Base-by-base conservation (phyloP, 306 rosid genomes). In the Cucurbita moschata region DNA sequence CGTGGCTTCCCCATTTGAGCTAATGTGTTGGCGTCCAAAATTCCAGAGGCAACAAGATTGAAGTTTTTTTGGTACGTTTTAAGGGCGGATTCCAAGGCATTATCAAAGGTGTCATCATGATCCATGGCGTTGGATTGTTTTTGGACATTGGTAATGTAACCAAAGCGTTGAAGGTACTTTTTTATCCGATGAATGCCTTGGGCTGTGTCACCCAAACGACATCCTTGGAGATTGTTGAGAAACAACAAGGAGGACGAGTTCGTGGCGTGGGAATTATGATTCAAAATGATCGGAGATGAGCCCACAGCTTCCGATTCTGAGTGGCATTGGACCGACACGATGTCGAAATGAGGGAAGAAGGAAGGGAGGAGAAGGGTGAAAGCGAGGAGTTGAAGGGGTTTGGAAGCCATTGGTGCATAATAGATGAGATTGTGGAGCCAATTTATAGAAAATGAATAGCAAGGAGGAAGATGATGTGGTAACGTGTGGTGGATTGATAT, bases 1-100 rank as follows among this genome's bases (percentile, higher is more conserved):
- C 90, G 78, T 39, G 90, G 86, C 38, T 16, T 81, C 1, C 53
- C 57, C 84, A 83, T 83, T 26, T 10, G 75, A 0, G 83, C 26
- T 12, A 86, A 1, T 4, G 90, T 86, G 60, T 66, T 54, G 9
- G 54, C 21, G 19, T 83, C 82, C 12, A 86, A 8, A 0, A 19
- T 46, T 52, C 90, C 87, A 0, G 79, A 74, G 49, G 65, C 39
- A 3, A 14, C 51, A 47, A 86, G 50, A 23, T 78, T 58, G 75
- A 52, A 75, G 40, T 75, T 81, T 52, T 11, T 8, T 43, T 86
- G 89, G 79, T 83, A 86, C 0, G 78, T 56, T 80, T 81, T 83
- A 16, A 86, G 8, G 21, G 89, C 87, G 1, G 50, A n/a, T 58
- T 81, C 87, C 50, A 81, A 75, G 23, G 26, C 19, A 5, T 81